Percentiles rank a stretch among this genome's conserved stretches.
These are phyloP conservation scores for Kurtzmaniella fragi DNA, from an alignment of 805 yeast species.

Conservation along the genomic window DNA sequence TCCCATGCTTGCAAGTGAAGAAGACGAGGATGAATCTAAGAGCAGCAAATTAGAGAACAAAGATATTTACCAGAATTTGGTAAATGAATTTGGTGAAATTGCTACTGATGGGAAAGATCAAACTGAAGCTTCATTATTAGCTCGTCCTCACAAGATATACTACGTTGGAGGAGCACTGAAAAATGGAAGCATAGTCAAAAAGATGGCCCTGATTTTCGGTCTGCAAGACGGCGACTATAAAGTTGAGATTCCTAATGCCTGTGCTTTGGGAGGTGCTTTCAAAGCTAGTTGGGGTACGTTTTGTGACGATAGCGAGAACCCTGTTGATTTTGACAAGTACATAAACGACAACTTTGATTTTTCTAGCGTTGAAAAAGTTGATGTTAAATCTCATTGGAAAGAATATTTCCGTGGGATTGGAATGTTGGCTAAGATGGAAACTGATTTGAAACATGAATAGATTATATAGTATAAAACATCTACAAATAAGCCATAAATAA, in stretches of 20 bases:
- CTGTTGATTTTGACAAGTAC: constrained; percentile 42
- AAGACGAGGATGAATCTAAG: constrained; percentile 7
- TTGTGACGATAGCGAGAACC: constrained; percentile 25
- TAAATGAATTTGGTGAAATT: constrained; percentile 35
- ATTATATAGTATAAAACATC: not conserved
- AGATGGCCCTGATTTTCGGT: constrained; percentile 68
- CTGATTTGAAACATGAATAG: constrained; percentile 12
- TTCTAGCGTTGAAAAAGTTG: constrained; percentile 40
- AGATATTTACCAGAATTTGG: constrained; percentile 20
- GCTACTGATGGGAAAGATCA: constrained; percentile 49
- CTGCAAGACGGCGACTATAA: constrained; percentile 60
- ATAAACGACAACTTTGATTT: constrained; percentile 39
- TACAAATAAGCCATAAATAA: too few species aligned
- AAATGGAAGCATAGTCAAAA: constrained; percentile 61
- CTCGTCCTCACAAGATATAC: constrained; percentile 64
- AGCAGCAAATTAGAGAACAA: constrained; percentile 4
- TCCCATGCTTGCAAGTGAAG: constrained; percentile 55
- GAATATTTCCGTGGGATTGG: constrained; percentile 51
- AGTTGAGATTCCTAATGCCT: constrained; percentile 79
- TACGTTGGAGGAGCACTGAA: constrained; percentile 88
- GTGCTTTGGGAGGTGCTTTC: constrained; percentile 89
- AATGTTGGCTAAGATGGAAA: constrained; percentile 44
- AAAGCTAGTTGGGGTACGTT: constrained; percentile 71
- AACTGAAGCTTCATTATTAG: constrained; percentile 34
- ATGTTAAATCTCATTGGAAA: constrained; percentile 41